A percentile compares a stretch with the other conserved stretches of the same genome.
Evolutionary conservation across 495 filamentous ascomycete species (phyloP).

Genomic region (Tuber microsphaerosporum): DNA sequence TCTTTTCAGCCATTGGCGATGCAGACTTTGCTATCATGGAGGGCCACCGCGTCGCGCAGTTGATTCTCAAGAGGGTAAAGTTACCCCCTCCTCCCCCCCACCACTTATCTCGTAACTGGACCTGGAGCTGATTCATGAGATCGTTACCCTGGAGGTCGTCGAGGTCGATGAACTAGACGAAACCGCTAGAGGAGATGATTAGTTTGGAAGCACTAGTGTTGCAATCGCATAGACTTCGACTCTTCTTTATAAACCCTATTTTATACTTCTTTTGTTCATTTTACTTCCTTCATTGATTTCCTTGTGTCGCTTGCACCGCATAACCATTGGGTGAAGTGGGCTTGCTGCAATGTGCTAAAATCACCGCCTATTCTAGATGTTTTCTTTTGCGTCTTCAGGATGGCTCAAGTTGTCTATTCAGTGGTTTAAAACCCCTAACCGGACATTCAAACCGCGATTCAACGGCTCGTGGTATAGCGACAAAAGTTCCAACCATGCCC

Average conservation of each 20-base stretch:
- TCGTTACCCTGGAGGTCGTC: conserved; percentile 79
- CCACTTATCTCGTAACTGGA: conserved; percentile 3
- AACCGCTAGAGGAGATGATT: conserved; percentile 81
- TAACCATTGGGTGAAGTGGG: background rate
- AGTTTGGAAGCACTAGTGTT: conserved; percentile 84
- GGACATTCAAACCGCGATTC: no score
- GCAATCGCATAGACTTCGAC: background rate
- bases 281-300: background rate
- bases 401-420: background rate
- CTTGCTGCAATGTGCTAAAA: background rate
- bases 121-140: conserved; percentile 45
- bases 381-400: background rate
- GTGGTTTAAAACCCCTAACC: no score
- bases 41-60: conserved; percentile 85
- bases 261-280: background rate
- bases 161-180: conserved; percentile 84
- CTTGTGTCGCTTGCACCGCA: background rate
- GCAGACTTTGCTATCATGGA: conserved; percentile 72
- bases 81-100: conserved; percentile 18
- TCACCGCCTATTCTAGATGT: background rate
- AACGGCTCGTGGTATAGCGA: no score
- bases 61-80: conserved; percentile 79
- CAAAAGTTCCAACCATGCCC: no score
- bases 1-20: conserved; percentile 74
- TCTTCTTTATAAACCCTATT: background rate